Evolutionary conservation across 768 basidiomycete species (phyloP).

Genomic region (Hygrocybe punicea): DNA sequence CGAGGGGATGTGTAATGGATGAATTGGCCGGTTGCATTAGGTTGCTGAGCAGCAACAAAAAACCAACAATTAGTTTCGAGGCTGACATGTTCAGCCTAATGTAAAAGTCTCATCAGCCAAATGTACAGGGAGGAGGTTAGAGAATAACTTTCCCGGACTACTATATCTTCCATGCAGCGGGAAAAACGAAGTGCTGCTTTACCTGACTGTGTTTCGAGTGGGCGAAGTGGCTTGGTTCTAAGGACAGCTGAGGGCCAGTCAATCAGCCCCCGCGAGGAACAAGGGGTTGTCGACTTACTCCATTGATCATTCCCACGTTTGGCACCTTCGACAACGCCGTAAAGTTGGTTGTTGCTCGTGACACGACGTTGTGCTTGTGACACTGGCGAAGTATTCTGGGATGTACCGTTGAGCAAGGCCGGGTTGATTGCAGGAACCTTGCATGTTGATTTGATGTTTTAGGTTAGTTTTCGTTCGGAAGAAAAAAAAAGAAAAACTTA

Average conservation of each 20-base stretch:
- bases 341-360: not conserved
- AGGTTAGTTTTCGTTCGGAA: not conserved
- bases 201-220: not conserved
- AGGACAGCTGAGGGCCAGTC: not conserved
- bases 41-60: constrained; percentile 1
- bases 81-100: not conserved
- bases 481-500: not conserved
- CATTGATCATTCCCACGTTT: constrained; percentile 4
- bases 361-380: not conserved
- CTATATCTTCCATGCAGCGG: not conserved
- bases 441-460: not conserved
- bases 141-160: not conserved
- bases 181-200: not conserved
- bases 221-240: not conserved
- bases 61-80: constrained; percentile 2
- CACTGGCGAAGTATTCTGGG: not conserved
- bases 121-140: not conserved
- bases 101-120: not conserved
- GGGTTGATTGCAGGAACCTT: not conserved
- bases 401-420: not conserved
- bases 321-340: constrained; percentile 3
- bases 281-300: not conserved
- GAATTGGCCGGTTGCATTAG: not conserved
- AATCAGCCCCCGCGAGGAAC: not conserved
- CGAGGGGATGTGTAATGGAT: constrained; percentile 4